These are phyloP conservation scores for Ophiocordyceps sinensis DNA, from an alignment of 2,329 filamentous ascomycete species.

Conservation along the genomic window DNA sequence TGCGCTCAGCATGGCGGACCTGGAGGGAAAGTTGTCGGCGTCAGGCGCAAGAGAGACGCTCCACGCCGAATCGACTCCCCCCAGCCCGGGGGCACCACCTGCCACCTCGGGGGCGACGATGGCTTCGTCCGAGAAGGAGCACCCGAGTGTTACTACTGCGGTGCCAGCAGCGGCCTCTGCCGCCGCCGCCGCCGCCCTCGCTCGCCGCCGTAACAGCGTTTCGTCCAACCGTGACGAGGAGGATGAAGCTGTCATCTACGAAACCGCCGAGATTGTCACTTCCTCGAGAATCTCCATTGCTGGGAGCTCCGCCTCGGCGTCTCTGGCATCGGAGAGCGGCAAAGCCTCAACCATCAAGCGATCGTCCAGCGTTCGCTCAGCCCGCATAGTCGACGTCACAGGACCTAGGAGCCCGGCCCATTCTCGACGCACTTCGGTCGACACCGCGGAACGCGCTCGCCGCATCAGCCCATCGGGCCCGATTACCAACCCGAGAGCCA, in stretches of 20 bases:
- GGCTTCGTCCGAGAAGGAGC: no score
- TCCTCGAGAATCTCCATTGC: constrained; percentile 41
- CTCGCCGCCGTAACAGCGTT: constrained; percentile 1
- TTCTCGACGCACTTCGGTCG: constrained; percentile 34
- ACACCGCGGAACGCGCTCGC: constrained; percentile 27
- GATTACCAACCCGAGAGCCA: constrained; percentile 19
- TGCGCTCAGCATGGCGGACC: neutral
- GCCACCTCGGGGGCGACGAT: neutral
- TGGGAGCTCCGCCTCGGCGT: constrained; percentile 32
- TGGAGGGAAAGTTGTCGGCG: neutral
- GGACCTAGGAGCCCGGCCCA: constrained; percentile 34
- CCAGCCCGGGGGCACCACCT: neutral
- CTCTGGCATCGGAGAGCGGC: constrained; percentile 26
- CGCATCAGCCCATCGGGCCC: constrained; percentile 24
- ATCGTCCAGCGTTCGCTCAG: constrained; percentile 37
- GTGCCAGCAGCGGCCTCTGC: neutral
- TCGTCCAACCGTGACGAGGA: constrained; percentile 22
- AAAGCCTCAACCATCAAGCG: constrained; percentile 21
- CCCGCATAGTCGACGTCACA: constrained; percentile 42
- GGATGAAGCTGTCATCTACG: constrained; percentile 30
- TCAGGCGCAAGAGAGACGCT: neutral
- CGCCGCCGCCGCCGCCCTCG: neutral
- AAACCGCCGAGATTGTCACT: constrained; percentile 44
- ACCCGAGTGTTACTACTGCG: neutral
- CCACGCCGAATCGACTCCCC: neutral